phyloP scores from a whole-genome alignment of 306 rosid genomes.

The Vigna nakashimae region DNA sequence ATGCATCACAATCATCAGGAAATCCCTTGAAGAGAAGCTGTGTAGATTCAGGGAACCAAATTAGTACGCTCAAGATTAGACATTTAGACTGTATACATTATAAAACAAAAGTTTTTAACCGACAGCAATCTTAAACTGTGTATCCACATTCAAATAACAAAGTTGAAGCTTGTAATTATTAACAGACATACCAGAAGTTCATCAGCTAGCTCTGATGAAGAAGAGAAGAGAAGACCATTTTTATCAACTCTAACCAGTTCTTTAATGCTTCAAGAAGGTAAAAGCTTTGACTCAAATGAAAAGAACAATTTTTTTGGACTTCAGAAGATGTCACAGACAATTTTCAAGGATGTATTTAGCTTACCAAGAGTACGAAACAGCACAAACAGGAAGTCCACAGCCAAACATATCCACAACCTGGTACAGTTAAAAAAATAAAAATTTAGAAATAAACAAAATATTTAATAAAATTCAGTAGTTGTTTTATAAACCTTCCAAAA shows the following conservation, averaged over 20 bases:
- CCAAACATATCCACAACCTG: slow-evolving; percentile 99
- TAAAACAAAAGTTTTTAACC: not conserved
- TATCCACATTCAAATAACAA: not conserved
- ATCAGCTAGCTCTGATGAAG: slow-evolving; percentile 94
- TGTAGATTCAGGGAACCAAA: slow-evolving; percentile 36
- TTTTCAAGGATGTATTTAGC: slow-evolving; percentile 25
- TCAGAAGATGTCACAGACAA: slow-evolving; percentile 18
- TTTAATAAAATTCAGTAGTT: not conserved
- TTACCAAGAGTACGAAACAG: slow-evolving; percentile 97
- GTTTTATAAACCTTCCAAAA: slow-evolving; percentile 18
- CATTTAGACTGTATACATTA: not conserved
- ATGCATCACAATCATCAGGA: slow-evolving; percentile 70
- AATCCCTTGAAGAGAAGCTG: slow-evolving; percentile 93
- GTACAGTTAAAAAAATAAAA: slow-evolving; percentile 28
- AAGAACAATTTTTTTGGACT: slow-evolving; percentile 19
- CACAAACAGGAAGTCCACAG: slow-evolving; percentile 97
- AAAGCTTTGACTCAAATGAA: slow-evolving; percentile 36
- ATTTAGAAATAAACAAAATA: slow-evolving; percentile 23
- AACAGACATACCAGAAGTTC: slow-evolving; percentile 78
- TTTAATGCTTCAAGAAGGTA: slow-evolving; percentile 64
- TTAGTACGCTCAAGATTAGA: slow-evolving; percentile 25
- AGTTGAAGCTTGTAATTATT: slow-evolving; percentile 25
- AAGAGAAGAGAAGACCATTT: slow-evolving; percentile 88
- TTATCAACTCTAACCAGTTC: slow-evolving; percentile 86
- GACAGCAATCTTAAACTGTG: not conserved